phyloP scores from a whole-genome alignment of 140 eudicot genomes.

The Bidens hawaiensis region DNA sequence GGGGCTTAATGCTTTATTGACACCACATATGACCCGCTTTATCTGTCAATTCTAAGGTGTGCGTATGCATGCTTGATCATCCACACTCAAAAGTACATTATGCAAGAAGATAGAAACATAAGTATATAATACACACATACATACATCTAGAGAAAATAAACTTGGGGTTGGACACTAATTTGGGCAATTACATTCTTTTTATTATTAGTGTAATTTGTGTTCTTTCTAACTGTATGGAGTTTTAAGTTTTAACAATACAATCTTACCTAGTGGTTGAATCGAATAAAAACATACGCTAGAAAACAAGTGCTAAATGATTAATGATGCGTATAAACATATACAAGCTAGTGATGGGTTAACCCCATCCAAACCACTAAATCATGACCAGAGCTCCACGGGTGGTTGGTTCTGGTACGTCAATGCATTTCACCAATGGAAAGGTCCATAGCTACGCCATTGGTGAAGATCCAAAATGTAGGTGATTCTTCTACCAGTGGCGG shows the following conservation, averaged over 20 bases:
- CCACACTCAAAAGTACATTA: conserved; percentile 1
- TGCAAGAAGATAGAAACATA: not conserved
- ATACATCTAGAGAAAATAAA: too few species aligned
- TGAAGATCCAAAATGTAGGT: not conserved
- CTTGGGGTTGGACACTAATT: not conserved
- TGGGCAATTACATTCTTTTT: not conserved
- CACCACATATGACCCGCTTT: conserved; percentile 33
- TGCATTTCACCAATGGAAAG: not conserved
- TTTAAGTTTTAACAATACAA: not conserved
- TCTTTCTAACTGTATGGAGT: not conserved
- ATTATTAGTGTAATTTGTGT: not conserved
- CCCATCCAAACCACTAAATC: too few species aligned
- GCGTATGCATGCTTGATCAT: conserved; percentile 31
- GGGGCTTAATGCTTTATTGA: conserved; percentile 35
- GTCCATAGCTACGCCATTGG: not conserved
- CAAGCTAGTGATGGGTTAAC: not conserved
- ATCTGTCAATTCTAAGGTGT: conserved; percentile 18
- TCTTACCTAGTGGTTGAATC: not conserved
- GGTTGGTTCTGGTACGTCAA: not conserved
- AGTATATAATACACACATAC: not conserved
- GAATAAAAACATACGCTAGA: not conserved
- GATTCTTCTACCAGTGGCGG: too few species aligned
- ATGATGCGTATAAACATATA: not conserved
- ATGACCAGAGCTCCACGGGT: not conserved
- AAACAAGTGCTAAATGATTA: not conserved